Base-by-base conservation (phyloP, 805 yeast species). In the Spathaspora boniae region DNA sequence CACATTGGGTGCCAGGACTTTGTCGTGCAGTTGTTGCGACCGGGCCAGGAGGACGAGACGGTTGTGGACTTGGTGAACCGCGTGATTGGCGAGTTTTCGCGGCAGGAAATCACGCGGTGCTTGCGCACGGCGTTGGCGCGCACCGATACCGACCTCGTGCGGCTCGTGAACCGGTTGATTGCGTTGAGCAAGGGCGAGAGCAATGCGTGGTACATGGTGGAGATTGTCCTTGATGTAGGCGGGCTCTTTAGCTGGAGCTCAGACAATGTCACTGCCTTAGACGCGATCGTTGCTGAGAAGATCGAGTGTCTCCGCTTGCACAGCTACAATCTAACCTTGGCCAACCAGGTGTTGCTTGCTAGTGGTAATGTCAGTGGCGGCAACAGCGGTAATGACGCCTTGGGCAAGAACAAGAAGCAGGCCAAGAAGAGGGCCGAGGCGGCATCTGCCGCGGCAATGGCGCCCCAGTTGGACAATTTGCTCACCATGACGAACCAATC, bases 21-120 rank as follows among this genome's bases (percentile, higher is more conserved):
- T 17, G 61, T 86, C 26, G 54, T 58, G 6, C 87, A 84, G 39
- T 65, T 88, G 33, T 65, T 77, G 38, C 59, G 47, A 33, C 35
- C 66, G 9, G 64, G 69, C 9, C 76, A 73, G 18, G 80, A 75
- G 30, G 17, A 22, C 7, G 86, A 78, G 19, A 72, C 84, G 26
- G 81, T 84, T 50, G 65, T 70, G 35, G 95, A 84, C 49, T 68
- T 82, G 5, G 74, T 87, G 9, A 60, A 72, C 19, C 74, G 96
- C 46, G 60, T 88, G 29, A 60, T 75, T 28, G 80, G 72, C 40
- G 93, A 85, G 42, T 82, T 70, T 47, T 74, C 86, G 15, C 60
- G 68, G 23, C 76, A 72, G 20, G 76, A 72, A 24, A 79, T 83
- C 43, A 80, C 82, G 24, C 54, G 58, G 33, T 70, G 66, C 34